phyloP scores from a whole-genome alignment of 2,329 filamentous ascomycete genomes.

The Hymenoscyphus occultus region DNA sequence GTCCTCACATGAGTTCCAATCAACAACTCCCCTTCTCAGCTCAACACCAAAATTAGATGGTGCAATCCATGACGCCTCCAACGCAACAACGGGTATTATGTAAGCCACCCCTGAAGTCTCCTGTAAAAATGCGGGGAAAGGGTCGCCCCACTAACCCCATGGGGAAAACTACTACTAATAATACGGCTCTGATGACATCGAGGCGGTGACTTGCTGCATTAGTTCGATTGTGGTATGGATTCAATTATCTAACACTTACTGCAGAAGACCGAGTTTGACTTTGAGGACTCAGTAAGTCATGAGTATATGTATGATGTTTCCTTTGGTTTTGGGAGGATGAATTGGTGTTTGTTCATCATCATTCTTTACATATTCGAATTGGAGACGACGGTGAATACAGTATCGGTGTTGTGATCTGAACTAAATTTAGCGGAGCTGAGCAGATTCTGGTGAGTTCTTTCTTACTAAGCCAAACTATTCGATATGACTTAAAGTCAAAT shows the following conservation, averaged over 20 bases:
- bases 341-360: too few relatives aligned
- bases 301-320: not conserved
- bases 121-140: not conserved
- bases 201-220: not conserved
- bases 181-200: not conserved
- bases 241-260: constrained; percentile 3
- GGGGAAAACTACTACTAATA: constrained; percentile 1
- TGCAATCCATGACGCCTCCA: not conserved
- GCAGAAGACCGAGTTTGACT: not conserved
- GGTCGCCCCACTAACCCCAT: constrained; percentile 1
- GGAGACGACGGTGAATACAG: too few relatives aligned
- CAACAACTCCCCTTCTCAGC: not conserved
- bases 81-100: not conserved
- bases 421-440: too few relatives aligned
- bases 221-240: constrained; percentile 2
- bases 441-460: too few relatives aligned
- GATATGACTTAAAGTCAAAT: too few relatives aligned
- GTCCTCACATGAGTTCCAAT: not conserved
- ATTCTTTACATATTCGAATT: too few relatives aligned
- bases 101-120: not conserved
- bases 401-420: too few relatives aligned
- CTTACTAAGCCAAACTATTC: too few relatives aligned
- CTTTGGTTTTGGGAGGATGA: not conserved
- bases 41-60: not conserved
- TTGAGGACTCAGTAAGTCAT: not conserved